Base-by-base conservation (phyloP, 2,329 filamentous ascomycete species). In the Clonostachys chloroleuca region DNA sequence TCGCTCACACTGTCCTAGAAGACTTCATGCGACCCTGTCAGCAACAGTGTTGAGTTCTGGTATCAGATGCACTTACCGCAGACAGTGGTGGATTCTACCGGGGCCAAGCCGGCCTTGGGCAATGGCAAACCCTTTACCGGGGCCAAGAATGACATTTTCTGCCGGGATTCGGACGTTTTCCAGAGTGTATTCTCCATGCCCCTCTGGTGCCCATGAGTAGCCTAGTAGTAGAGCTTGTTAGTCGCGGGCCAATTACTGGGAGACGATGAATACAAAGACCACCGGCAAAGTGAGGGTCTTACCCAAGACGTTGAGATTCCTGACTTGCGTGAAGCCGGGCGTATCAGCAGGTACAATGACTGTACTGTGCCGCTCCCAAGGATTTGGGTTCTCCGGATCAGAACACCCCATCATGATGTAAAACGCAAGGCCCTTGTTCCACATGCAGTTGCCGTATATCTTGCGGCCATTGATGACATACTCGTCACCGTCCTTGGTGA, bases 391-490 rank as follows among this genome's bases (percentile, higher is more conserved):
- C 54, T 73, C 73, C 43, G 86, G 76, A 61, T 92, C 86, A 14
- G 80, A 84, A 73, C 95, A 94, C 68, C 88, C 92, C 86, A 96
- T 94, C 54, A 95, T 88, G 52, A 96, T 84, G 70, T 95, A 95
- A 65, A 96, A 76, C 65, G 87, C 80, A 74, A 92, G 95, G 59
- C 90, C 81, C 52, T 86, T 86, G 69, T 96, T 91, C 42, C 47
- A 92, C 34, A 89, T 89, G 53, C 91, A 92, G 51, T 87, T 92
- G 37, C 87, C 92, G 90, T 91, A 96, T 88, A 92, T 95, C 87
- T 96, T 96, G 81, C 91, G 54, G 49, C 91, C 91, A 62, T 95
- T 95, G 45, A 96, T 75, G 18, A 96, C 81, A 60, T 90, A 95
- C 55, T 90, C 81, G 58, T 92, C 81, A 3, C 90, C 91, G 50